Evolutionary conservation across 257 asterid genomes (phyloP), one percentile per base, ranked within the genome.

Genomic region (Thymus mandschuricus): DNA sequence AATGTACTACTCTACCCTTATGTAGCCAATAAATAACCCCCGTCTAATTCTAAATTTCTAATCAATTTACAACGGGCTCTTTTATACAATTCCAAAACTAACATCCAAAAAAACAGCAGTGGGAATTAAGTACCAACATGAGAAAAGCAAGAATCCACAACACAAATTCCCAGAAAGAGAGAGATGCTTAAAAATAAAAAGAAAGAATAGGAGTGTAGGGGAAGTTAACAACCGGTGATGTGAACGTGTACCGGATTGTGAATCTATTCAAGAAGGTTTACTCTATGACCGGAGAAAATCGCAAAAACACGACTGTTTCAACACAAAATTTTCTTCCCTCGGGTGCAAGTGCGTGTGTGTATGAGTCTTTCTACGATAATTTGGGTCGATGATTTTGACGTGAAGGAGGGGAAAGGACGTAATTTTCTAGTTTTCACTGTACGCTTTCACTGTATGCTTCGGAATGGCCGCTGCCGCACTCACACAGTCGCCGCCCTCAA

Each of bases 221-320:
- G 50, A 51, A 70, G 75, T 60, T 60, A 70, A 70, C 70, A 74
- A 55, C 58, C 64, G 79, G 73, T 77, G 79, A 80, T 62, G 64
- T 38, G 77, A 79, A 76, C 66, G 79, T 40, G 40, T 40, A 64
- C 48, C 49, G 8, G 48, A 76, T 64, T 35, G 81, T 55, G 69
- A 76, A 71, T 49, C 34, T 40, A 40, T 35, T 27, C 10, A 13
- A 40, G 59, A 71, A 72, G 9, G 48, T 72, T 45, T 60, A 64
- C 50, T 52, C 27, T 48, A n/a, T 0, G 38, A 69, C 15, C 10
- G 31, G 40, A 55, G 43, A 33, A 43, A 67, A 59, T 46, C 46
- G 69, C 52, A 69, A 35, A n/a, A n/a, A n/a, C 48, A 15, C 45
- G 27, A 75, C 62, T 7, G 8, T 41, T 59, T 41, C 55, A 10